Percentiles rank a stretch among this genome's conserved stretches.
These are phyloP conservation scores for Heritiera fomes DNA, from an alignment of 345 rosid genomes.

Conservation along the genomic window DNA sequence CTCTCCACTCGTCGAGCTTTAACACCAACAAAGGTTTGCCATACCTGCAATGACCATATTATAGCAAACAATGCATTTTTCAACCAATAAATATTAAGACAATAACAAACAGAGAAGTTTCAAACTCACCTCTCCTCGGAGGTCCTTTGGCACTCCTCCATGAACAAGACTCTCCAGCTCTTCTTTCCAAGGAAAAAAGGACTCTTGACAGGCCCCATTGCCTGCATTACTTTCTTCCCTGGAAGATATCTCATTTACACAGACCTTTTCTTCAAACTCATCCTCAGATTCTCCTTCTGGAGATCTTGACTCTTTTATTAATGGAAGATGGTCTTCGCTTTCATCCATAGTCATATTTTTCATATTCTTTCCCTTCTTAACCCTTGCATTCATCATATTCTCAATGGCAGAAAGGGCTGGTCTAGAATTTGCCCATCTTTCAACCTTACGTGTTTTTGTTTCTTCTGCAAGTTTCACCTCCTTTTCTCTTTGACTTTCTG, in stretches of 20 bases:
- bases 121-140: conserved; percentile 81
- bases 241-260: conserved; percentile 36
- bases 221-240: conserved; percentile 30
- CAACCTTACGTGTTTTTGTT: conserved; percentile 38
- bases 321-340: conserved; percentile 41
- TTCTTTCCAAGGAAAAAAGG: conserved; percentile 65
- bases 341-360: conserved; percentile 31
- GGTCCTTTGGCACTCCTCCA: conserved; percentile 94
- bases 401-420: conserved; percentile 65
- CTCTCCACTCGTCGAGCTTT: conserved; percentile 72
- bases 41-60: conserved; percentile 54
- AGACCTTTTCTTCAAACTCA: conserved; percentile 36
- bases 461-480: conserved; percentile 40
- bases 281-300: conserved; percentile 42
- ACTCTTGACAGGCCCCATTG: conserved; percentile 37
- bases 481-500: conserved; percentile 32
- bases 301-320: conserved; percentile 33
- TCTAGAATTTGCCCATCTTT: conserved; percentile 65
- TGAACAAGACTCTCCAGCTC: conserved; percentile 88
- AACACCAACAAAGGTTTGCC: conserved; percentile 98
- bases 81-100: conserved; percentile 1
- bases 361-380: conserved; percentile 44
- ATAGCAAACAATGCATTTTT: conserved; percentile 3
- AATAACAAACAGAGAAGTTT: conserved; percentile 21
- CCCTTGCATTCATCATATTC: conserved; percentile 68